Evolutionary conservation across 1,139 yeast species (phyloP).

Genomic region (Yamadazyma aaseri): DNA sequence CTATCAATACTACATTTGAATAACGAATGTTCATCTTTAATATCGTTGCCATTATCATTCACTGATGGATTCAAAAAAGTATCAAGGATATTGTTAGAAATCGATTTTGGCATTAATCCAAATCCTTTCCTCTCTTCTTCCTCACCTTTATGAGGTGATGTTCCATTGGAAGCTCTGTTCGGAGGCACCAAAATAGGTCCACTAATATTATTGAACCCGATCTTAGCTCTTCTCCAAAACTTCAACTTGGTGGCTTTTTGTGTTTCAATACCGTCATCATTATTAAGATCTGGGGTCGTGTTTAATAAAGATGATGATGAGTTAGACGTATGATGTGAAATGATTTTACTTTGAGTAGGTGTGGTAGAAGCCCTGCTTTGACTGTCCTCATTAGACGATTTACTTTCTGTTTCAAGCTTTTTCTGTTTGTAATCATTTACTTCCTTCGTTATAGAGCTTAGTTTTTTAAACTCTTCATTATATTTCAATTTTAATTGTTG

Average conservation of each 20-base stretch:
- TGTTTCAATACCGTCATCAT: slow-evolving; percentile 37
- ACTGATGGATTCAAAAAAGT: slow-evolving; percentile 24
- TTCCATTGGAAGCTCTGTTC: neutral
- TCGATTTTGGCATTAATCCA: slow-evolving; percentile 33
- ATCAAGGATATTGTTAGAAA: slow-evolving; percentile 49
- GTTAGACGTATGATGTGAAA: slow-evolving; percentile 11
- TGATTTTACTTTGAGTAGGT: neutral
- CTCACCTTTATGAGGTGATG: slow-evolving; percentile 9
- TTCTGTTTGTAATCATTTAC: slow-evolving; percentile 27
- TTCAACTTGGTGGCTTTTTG: slow-evolving; percentile 47
- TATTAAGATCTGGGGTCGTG: slow-evolving; percentile 9
- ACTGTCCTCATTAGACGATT: slow-evolving; percentile 9
- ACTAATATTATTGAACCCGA: slow-evolving; percentile 17
- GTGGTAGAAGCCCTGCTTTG: slow-evolving; percentile 4
- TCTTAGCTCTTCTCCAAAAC: slow-evolving; percentile 56
- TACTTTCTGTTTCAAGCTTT: slow-evolving; percentile 16
- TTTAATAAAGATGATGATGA: slow-evolving; percentile 15
- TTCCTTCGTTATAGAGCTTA: slow-evolving; percentile 30
- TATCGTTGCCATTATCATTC: slow-evolving; percentile 7
- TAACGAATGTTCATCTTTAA: slow-evolving; percentile 26
- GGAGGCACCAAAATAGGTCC: slow-evolving; percentile 10
- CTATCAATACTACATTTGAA: slow-evolving; percentile 54
- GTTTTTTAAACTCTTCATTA: slow-evolving; percentile 22
- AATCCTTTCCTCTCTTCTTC: slow-evolving; percentile 12
- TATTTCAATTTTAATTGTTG: slow-evolving; percentile 22